Percentiles rank a stretch among this genome's conserved stretches.
Conservation (phyloP, 352 stramenopile genomes). For the Phytophthora constricta region DNA sequence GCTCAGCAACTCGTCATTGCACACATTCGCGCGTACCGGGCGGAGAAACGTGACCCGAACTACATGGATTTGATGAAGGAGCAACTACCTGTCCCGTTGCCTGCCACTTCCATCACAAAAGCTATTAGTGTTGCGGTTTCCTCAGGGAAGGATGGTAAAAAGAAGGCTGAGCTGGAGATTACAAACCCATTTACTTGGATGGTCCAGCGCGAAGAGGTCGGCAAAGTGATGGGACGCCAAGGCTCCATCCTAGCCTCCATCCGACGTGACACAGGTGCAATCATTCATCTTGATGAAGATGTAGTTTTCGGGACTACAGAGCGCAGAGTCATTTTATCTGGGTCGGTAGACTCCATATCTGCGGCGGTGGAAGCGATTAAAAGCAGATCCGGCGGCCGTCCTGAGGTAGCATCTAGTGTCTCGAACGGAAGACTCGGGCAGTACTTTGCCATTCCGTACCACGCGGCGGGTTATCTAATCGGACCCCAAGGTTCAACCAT, state of each 20-base stretch:
- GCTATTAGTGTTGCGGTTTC: conserved; percentile 42
- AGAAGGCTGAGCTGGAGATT: conserved; percentile 32
- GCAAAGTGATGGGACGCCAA: conserved; percentile 67
- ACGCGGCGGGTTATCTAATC: conserved; percentile 57
- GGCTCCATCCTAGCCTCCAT: conserved; percentile 57
- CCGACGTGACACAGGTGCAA: conserved; percentile 45
- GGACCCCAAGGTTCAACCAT: conserved; percentile 47
- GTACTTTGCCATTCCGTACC: conserved; percentile 73
- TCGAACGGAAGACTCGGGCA: conserved; percentile 47
- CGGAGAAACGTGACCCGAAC: conserved; percentile 53
- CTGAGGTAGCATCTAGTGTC: conserved; percentile 32
- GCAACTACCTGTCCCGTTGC: conserved; percentile 36
- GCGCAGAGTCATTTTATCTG: conserved; percentile 54
- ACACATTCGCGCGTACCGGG: conserved; percentile 53
- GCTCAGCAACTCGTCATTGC: conserved; percentile 70
- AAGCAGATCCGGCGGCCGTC: conserved; percentile 46
- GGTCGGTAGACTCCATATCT: conserved; percentile 40
- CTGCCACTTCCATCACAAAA: conserved; percentile 49
- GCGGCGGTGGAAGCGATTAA: conserved; percentile 48
- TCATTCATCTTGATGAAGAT: conserved; percentile 51
- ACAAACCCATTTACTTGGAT: conserved; percentile 57
- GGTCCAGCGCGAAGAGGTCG: conserved; percentile 50
- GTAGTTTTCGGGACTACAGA: conserved; percentile 55
- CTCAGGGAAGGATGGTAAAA: not conserved
- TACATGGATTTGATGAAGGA: conserved; percentile 52